Evolutionary conservation across 345 rosid species (phyloP).

Genomic region (Murraya paniculata): DNA sequence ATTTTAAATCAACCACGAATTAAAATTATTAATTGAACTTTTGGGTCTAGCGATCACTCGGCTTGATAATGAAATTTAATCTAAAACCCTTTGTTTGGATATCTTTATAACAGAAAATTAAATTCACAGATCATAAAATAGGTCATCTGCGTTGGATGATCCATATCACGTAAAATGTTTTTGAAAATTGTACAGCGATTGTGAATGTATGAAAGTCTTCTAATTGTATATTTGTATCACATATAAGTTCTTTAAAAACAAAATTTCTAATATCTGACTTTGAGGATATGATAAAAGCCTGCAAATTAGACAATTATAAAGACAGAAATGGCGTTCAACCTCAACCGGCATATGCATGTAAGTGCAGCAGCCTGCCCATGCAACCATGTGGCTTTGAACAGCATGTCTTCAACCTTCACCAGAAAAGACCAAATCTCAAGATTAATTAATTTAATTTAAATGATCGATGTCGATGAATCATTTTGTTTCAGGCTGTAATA

Average conservation of each 20-base stretch:
- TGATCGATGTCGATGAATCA: not conserved
- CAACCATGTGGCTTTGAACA: slow-evolving; percentile 24
- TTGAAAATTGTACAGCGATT: no score
- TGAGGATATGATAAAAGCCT: not conserved
- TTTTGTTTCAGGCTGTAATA: not conserved
- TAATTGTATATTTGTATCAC: no score
- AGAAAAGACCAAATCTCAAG: slow-evolving; percentile 16
- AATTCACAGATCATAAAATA: no score
- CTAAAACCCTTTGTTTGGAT: no score
- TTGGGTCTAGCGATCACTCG: no score
- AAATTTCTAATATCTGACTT: not conserved
- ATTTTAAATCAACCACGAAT: not conserved
- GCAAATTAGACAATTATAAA: not conserved
- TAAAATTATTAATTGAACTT: no score
- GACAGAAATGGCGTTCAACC: slow-evolving; percentile 1
- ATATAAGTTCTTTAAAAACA: no score
- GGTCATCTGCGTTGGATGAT: no score
- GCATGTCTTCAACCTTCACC: slow-evolving; percentile 24
- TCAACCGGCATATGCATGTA: not conserved
- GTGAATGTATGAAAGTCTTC: not conserved
- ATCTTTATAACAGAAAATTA: no score
- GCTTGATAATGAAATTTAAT: no score
- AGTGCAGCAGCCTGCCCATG: slow-evolving; percentile 1
- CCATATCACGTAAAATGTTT: no score
- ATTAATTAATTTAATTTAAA: not conserved